Conservation (phyloP, 192 early-diverging fungal species). For the Coemansia pectinata region DNA sequence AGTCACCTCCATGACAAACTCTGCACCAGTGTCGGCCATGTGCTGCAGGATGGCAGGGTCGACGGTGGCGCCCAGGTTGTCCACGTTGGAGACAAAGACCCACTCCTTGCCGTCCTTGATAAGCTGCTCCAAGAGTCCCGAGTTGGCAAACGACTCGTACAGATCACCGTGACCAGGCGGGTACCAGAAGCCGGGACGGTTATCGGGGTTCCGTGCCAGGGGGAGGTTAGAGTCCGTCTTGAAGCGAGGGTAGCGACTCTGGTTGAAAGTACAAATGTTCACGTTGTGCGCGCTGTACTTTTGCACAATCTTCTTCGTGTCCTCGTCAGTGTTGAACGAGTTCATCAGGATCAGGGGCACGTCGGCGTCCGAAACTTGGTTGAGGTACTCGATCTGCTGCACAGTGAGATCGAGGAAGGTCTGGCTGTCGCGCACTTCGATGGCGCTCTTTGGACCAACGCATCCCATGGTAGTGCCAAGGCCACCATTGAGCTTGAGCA, state of each 20-base stretch:
- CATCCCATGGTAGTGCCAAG: slow-evolving; percentile 99
- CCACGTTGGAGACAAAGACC: slow-evolving; percentile 98
- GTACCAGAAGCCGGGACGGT: slow-evolving; percentile 65
- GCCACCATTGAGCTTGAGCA: slow-evolving; percentile 99
- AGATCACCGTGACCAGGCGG: slow-evolving; percentile 99
- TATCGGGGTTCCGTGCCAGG: slow-evolving; percentile 69
- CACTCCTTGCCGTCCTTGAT: slow-evolving; percentile 97
- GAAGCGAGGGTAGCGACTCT: slow-evolving; percentile 91
- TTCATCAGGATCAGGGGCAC: slow-evolving; percentile 99
- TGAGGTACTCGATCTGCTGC: slow-evolving; percentile 97
- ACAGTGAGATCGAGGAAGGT: slow-evolving; percentile 98
- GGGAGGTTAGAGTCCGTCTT: slow-evolving; percentile 91
- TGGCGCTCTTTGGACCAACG: slow-evolving; percentile 96
- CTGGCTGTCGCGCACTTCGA: slow-evolving; percentile 98
- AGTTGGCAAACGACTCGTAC: slow-evolving; percentile 92
- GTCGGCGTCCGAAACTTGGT: slow-evolving; percentile 81
- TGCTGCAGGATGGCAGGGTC: slow-evolving; percentile 91
- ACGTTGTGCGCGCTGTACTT: slow-evolving; percentile 94
- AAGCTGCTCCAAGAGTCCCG: slow-evolving; percentile 90
- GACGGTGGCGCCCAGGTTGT: slow-evolving; percentile 97
- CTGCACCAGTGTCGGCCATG: slow-evolving; percentile 81
- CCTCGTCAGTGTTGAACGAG: slow-evolving; percentile 99
- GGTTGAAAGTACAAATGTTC: slow-evolving; percentile 96
- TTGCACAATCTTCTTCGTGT: slow-evolving; percentile 97
- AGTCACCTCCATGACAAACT: slow-evolving; percentile 99